A percentile compares a stretch with the other conserved stretches of the same genome.
phyloP scores from a whole-genome alignment of 345 rosid species.

The Pistacia integerrima region DNA sequence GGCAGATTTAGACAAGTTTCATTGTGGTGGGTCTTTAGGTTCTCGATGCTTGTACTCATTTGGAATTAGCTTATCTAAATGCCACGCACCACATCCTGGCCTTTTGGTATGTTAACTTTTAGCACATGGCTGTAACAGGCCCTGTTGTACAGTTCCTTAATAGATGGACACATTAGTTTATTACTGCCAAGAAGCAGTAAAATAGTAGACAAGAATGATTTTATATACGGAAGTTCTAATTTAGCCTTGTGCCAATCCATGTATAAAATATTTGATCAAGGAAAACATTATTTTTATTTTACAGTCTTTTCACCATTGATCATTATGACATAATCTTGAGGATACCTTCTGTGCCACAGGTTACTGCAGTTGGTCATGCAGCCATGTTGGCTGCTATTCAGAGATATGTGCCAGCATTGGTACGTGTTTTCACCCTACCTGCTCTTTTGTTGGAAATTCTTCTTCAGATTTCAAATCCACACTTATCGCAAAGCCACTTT shows the following conservation, averaged over 20 bases:
- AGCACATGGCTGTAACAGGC: not conserved
- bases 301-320: not conserved
- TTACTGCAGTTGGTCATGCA: constrained; percentile 97
- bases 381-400: constrained; percentile 97
- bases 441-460: constrained; percentile 1
- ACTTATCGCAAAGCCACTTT: constrained; percentile 12
- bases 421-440: constrained; percentile 31
- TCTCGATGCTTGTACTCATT: not conserved
- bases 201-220: not conserved
- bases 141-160: not conserved
- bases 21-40: not conserved
- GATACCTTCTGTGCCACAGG: constrained; percentile 43
- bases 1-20: not conserved
- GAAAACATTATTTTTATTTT: not conserved
- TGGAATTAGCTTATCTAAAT: constrained; percentile 9
- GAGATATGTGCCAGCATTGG: constrained; percentile 87
- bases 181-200: not conserved
- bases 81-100: not conserved
- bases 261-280: not conserved
- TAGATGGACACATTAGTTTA: not conserved
- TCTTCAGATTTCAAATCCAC: not conserved
- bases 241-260: not conserved
- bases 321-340: not conserved
- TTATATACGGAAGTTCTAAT: not conserved
- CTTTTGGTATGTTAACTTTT: not conserved